These are phyloP conservation scores for Candida railenensis DNA, from an alignment of 805 yeast species.

Conservation along the genomic window DNA sequence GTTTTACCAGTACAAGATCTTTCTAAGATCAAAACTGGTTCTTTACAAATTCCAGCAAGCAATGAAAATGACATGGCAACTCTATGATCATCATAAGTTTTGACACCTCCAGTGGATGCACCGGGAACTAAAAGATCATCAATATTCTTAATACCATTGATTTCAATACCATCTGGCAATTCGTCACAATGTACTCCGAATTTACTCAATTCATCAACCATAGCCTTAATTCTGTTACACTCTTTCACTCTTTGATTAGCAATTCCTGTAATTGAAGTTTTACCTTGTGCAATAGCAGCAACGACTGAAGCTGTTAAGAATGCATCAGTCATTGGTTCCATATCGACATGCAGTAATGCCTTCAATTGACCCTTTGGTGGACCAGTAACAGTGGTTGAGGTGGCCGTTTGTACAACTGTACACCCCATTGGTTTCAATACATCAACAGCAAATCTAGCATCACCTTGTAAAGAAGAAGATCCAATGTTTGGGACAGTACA, in stretches of 20 bases:
- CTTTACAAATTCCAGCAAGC: conserved; percentile 68
- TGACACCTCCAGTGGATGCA: conserved; percentile 53
- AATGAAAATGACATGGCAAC: conserved; percentile 97
- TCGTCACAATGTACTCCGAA: conserved; percentile 87
- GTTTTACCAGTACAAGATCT: conserved; percentile 94
- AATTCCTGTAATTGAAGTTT: conserved; percentile 86
- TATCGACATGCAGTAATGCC: conserved; percentile 77
- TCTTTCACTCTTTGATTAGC: conserved; percentile 98
- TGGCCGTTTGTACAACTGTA: conserved; percentile 73
- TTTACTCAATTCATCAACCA: conserved; percentile 84
- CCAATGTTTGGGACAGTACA: conserved; percentile 96
- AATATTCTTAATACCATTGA: conserved; percentile 62
- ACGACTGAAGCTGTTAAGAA: conserved; percentile 95
- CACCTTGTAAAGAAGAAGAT: conserved; percentile 88
- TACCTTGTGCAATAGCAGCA: conserved; percentile 78
- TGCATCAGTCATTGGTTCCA: conserved; percentile 99
- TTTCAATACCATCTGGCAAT: conserved; percentile 88
- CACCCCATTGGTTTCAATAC: conserved; percentile 97
- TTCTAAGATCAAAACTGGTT: conserved; percentile 73
- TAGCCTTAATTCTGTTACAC: conserved; percentile 93
- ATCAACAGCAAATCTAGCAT: conserved; percentile 92
- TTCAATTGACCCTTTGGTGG: conserved; percentile 69
- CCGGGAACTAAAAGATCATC: conserved; percentile 53
- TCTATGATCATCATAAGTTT: conserved; percentile 92
- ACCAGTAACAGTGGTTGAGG: conserved; percentile 90